phyloP scores from a whole-genome alignment of 2,329 filamentous ascomycete genomes.

The Neonectria neomacrospora region DNA sequence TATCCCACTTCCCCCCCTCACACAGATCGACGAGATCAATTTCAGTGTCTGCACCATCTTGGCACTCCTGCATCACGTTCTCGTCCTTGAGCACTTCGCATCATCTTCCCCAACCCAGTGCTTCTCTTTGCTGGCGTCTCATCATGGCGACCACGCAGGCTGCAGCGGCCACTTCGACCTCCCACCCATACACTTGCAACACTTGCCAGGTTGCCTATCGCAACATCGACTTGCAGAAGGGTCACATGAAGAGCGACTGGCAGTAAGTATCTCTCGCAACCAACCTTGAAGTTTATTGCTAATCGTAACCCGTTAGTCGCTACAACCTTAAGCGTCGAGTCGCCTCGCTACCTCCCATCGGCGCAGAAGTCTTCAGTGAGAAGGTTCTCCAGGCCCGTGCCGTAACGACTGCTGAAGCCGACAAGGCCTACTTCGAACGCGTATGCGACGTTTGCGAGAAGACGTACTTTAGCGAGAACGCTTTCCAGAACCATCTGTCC shows the following conservation, averaged over 20 bases:
- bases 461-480: slow-evolving; percentile 96
- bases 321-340: slow-evolving; percentile 97
- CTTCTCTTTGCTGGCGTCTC: background rate
- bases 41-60: background rate
- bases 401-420: slow-evolving; percentile 82
- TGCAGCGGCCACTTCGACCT: slow-evolving; percentile 53
- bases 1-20: slow-evolving; percentile 11
- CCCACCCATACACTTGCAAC: slow-evolving; percentile 97
- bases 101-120: background rate
- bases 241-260: slow-evolving; percentile 99
- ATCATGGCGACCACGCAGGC: slow-evolving; percentile 59
- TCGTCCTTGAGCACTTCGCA: background rate
- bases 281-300: slow-evolving; percentile 2
- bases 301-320: slow-evolving; percentile 63
- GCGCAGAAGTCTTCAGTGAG: slow-evolving; percentile 92
- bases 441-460: slow-evolving; percentile 85
- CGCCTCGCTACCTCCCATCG: slow-evolving; percentile 87
- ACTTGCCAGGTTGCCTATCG: slow-evolving; percentile 97
- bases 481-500: slow-evolving; percentile 89
- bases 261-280: slow-evolving; percentile 72
- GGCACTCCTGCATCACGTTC: background rate
- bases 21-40: slow-evolving; percentile 12
- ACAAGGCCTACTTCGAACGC: slow-evolving; percentile 89
- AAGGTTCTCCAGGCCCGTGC: slow-evolving; percentile 95
- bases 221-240: slow-evolving; percentile 90